Evolutionary conservation across 192 early-diverging fungal genomes (phyloP).

Genomic region (Backusella tarrabulga): DNA sequence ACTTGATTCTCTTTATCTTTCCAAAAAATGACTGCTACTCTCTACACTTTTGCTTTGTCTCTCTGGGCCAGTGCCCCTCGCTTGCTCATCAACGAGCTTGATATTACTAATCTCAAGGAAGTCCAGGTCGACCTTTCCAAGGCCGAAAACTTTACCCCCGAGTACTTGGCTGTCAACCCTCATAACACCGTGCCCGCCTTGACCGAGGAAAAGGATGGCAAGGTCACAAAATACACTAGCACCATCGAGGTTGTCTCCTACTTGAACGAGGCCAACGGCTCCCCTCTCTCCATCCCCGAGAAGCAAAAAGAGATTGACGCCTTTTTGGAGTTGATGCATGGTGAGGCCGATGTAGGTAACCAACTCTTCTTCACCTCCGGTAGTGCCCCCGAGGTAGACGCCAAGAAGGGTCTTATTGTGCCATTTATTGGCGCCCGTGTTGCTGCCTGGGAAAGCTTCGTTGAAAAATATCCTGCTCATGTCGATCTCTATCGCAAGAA

Average conservation of each 20-base stretch:
- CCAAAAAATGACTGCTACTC: neutral
- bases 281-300: conserved; percentile 2
- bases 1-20: neutral
- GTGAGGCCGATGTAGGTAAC: conserved; percentile 9
- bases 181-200: conserved; percentile 13
- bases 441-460: neutral
- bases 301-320: neutral
- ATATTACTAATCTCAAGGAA: conserved; percentile 7
- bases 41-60: conserved; percentile 17
- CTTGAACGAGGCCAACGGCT: neutral
- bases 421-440: conserved; percentile 9
- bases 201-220: neutral
- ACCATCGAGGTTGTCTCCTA: conserved; percentile 1
- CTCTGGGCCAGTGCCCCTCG: conserved; percentile 24
- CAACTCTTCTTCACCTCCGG: conserved; percentile 6
- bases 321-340: neutral
- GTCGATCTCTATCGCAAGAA: neutral
- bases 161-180: conserved; percentile 10
- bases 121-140: conserved; percentile 18
- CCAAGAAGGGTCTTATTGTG: neutral
- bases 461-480: conserved; percentile 3
- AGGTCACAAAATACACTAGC: neutral
- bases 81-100: conserved; percentile 5
- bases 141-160: conserved; percentile 16
- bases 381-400: neutral